Conservation (phyloP, 169 alveolate species). For the Eimeria sp. region DNA sequence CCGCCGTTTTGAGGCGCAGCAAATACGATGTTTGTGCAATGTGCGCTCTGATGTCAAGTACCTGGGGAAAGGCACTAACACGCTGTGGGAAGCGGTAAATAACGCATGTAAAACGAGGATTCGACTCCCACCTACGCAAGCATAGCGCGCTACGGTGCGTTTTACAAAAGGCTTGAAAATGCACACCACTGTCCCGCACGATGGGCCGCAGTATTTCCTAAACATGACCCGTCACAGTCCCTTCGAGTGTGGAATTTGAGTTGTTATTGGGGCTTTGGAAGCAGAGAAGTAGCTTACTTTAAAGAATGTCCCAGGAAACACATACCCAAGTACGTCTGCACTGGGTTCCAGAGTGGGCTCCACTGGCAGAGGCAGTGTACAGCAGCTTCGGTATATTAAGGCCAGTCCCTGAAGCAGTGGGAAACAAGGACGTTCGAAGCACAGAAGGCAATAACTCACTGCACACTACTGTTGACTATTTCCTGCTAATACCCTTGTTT, state of each 20-base stretch:
- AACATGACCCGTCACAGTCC: no score
- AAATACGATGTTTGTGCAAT: slow-evolving; percentile 14
- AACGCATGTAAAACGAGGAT: not conserved
- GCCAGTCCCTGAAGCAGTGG: slow-evolving; percentile 14
- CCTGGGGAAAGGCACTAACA: slow-evolving; percentile 17
- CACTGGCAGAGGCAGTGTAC: slow-evolving; percentile 26
- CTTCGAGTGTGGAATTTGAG: not conserved
- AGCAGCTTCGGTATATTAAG: slow-evolving; percentile 58
- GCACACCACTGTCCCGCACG: not conserved
- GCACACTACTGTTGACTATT: not conserved
- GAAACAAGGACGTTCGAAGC: not conserved
- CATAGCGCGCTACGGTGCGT: not conserved
- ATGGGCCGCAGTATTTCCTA: not conserved
- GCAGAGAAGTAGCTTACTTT: not conserved
- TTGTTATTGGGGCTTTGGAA: not conserved
- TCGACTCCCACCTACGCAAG: not conserved
- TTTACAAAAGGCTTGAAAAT: not conserved
- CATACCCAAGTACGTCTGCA: slow-evolving; percentile 36
- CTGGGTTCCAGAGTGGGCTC: slow-evolving; percentile 72
- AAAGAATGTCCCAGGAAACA: slow-evolving; percentile 55
- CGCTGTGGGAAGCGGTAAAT: not conserved
- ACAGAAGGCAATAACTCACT: not conserved
- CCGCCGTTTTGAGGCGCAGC: slow-evolving; percentile 52
- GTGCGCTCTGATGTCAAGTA: slow-evolving; percentile 53
- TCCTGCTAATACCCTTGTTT: not conserved